Evolutionary conservation across 2,329 filamentous ascomycete species (phyloP), one percentile per base, ranked within the genome.

Genomic region (Acrodontium crateriforme): DNA sequence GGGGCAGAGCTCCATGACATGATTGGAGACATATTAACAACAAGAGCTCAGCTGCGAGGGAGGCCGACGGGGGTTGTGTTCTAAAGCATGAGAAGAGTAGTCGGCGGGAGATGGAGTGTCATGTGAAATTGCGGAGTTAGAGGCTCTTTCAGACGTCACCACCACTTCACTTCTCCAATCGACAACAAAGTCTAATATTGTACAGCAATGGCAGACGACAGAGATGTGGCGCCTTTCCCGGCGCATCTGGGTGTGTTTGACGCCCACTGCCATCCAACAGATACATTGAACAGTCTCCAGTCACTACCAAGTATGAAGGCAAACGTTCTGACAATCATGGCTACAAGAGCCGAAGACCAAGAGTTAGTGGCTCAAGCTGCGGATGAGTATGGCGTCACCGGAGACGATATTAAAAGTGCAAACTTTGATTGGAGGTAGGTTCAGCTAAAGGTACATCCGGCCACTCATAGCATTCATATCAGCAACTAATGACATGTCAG

Each of bases 191-290:
- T n/a, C n/a, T n/a, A n/a, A n/a, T n/a, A n/a, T n/a, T n/a, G n/a
- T n/a, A n/a, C n/a, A n/a, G n/a, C n/a, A n/a, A n/a, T n/a, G n/a
- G n/a, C n/a, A 22, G 30, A 21, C 3, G 9, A 28, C 9, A 26
- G 17, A 25, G 9, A 43, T 14, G 30, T 44, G 13, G 31, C 39
- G 7, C 29, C 34, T 2, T 71, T 75, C 13, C 78, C 78, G 9
- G 84, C 78, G 78, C 63, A 76, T 31, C 53, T 75, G 17, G 75
- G 74, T 26, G 62, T 82, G 34, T 80, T 67, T 47, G 81, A 89
- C 49, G 78, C 81, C 13, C 81, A 89, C 58, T 87, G 81, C 53
- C 81, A 89, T 49, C 80, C 80, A 3, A 87, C 80, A 16, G 80
- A 87, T 52, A 81, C 74, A 12, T 74, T 83, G 67, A 55, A 63